Evolutionary conservation across 192 early-diverging fungal genomes (phyloP).

Genomic region (Martensiomyces pterosporus): DNA sequence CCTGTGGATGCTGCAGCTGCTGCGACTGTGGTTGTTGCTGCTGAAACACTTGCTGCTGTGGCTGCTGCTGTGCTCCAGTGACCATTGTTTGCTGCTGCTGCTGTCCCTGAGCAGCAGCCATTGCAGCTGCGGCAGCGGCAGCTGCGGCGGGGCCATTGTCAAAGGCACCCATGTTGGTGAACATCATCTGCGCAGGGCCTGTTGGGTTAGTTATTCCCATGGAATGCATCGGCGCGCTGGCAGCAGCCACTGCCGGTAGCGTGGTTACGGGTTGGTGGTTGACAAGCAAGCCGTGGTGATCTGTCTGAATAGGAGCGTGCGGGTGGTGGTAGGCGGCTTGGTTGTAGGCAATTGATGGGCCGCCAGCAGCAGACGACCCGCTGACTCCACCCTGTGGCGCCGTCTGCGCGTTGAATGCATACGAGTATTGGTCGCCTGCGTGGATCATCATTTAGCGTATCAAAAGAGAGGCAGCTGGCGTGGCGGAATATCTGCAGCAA

Average conservation of each 20-base stretch:
- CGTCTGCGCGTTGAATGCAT: conserved; percentile 16
- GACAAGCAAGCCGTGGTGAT: conserved; percentile 9
- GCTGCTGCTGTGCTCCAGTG: not conserved
- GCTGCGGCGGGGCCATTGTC: conserved; percentile 15
- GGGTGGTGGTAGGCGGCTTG: conserved; percentile 10
- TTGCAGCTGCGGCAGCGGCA: conserved; percentile 12
- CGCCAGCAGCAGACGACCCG: conserved; percentile 4
- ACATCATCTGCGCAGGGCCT: conserved; percentile 25
- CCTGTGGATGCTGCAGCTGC: conserved; percentile 27
- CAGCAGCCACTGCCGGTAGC: conserved; percentile 8
- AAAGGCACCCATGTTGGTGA: conserved; percentile 33
- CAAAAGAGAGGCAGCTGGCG: too few species aligned
- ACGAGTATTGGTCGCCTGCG: conserved; percentile 41
- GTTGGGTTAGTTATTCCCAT: not conserved
- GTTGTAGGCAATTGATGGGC: conserved; percentile 20
- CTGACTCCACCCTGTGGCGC: conserved; percentile 14
- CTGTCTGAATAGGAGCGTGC: not conserved
- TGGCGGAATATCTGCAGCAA: too few species aligned
- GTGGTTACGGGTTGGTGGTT: not conserved
- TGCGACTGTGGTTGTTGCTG: conserved; percentile 11
- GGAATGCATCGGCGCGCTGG: conserved; percentile 15
- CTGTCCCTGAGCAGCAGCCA: conserved; percentile 5
- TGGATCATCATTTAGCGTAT: conserved; percentile 32
- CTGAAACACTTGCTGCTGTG: conserved; percentile 3
- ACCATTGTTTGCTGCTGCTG: conserved; percentile 20